phyloP scores from a whole-genome alignment of 2,329 filamentous ascomycete genomes.

The Fusarium decemcellulare region DNA sequence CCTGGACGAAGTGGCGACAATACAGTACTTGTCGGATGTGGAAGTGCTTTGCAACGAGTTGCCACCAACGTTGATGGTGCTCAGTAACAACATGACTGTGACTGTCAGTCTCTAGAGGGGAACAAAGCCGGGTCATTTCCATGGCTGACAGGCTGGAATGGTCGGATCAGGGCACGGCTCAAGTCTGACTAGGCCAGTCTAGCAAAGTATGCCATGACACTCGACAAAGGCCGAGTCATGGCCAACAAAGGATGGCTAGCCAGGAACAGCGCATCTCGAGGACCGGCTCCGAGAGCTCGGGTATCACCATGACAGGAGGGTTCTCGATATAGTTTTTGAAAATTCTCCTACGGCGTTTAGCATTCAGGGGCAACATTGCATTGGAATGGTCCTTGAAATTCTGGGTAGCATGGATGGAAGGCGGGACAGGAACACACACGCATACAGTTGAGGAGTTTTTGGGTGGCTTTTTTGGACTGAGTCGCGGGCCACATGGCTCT shows the following conservation, averaged over 20 bases:
- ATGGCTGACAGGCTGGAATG: conserved; percentile 33
- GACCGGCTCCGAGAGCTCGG: conserved; percentile 18
- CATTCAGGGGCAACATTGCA: conserved; percentile 30
- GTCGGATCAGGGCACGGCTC: conserved; percentile 9
- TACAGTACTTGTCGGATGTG: conserved; percentile 82
- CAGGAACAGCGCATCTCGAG: conserved; percentile 30
- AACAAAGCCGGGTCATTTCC: conserved; percentile 37
- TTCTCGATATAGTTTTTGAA: conserved; percentile 34
- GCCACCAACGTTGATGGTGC: conserved; percentile 82
- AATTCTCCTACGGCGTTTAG: conserved; percentile 34
- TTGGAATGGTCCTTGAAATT: conserved; percentile 36
- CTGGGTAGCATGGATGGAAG: conserved; percentile 16
- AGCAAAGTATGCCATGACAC: conserved; percentile 20
- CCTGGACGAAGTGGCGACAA: conserved; percentile 76
- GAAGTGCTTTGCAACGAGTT: conserved; percentile 84
- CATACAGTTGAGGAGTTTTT: conserved; percentile 1
- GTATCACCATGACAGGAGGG: neutral
- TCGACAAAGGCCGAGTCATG: conserved; percentile 32
- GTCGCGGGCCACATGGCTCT: conserved; percentile 32
- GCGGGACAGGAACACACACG: neutral
- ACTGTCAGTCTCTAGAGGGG: conserved; percentile 75
- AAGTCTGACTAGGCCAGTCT: conserved; percentile 9
- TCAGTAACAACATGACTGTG: conserved; percentile 93
- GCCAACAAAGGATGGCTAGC: conserved; percentile 35
- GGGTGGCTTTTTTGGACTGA: conserved; percentile 35